These are phyloP conservation scores for Pleurotus tuoliensis DNA, from an alignment of 768 basidiomycete genomes.

Conservation along the genomic window DNA sequence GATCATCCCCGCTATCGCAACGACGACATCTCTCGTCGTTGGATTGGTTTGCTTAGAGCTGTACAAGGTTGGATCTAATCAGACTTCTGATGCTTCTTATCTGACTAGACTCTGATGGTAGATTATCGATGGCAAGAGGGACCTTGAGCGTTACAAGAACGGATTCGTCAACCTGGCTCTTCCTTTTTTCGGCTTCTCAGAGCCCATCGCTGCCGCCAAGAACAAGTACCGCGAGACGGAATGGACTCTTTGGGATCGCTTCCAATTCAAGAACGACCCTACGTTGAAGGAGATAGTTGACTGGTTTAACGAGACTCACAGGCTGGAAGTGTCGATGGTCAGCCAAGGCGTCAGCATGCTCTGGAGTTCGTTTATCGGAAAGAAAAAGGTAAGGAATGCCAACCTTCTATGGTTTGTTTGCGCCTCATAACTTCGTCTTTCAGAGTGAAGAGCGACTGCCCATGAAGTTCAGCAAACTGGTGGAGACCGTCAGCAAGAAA, in stretches of 20 bases:
- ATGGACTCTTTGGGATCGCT: constrained; percentile 98
- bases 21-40: constrained; percentile 93
- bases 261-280: constrained; percentile 88
- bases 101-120: constrained; percentile 25
- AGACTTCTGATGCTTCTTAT: neutral
- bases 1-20: constrained; percentile 99
- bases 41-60: constrained; percentile 94
- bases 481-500: constrained; percentile 94
- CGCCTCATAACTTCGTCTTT: neutral
- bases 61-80: constrained; percentile 70
- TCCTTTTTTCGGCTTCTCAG: constrained; percentile 99
- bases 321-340: constrained; percentile 90
- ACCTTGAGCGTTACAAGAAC: constrained; percentile 95
- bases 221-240: constrained; percentile 83
- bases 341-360: constrained; percentile 97
- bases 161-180: constrained; percentile 97
- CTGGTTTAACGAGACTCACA: constrained; percentile 82
- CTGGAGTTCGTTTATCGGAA: constrained; percentile 91
- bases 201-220: constrained; percentile 89
- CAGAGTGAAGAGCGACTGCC: constrained; percentile 84
- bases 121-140: constrained; percentile 94
- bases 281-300: constrained; percentile 80
- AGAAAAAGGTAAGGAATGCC: constrained; percentile 73
- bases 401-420: neutral
- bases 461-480: constrained; percentile 88